Base-by-base conservation (phyloP, 225 moss, liverwort and hornwort genomes). In the Bryoerythrophyllum caledonicum region DNA sequence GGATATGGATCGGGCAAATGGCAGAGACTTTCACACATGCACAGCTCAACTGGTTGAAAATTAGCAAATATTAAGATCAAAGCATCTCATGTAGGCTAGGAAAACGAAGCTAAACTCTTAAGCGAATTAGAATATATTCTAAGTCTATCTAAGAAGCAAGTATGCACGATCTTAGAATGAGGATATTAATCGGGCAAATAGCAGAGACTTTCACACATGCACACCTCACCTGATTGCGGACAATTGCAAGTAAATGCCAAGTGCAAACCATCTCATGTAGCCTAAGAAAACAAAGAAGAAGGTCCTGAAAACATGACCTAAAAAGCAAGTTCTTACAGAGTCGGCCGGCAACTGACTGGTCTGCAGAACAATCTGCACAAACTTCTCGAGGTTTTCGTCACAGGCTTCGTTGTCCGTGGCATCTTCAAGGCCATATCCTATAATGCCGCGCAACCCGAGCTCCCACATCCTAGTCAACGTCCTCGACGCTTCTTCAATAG, bases 381-480 rank as follows among this genome's bases (percentile, higher is more conserved):
- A 94, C 30, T 80, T 91, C 38, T 72, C 80, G 30, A 86, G 87
- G 66, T 97, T 97, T 30, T 75, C 8, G 62, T 93, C 89, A 80
- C 97, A 97, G 10, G 85, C 76, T 28, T 75, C 75, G 34, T 86
- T 89, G 63, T 91, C 91, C 63, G 75, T 85, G 10, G 93, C 97
- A 74, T 97, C 97, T 78, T 97, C 97, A 68, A 91, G 74, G 32
- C 94, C 91, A 56, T 97, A 94, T 60, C 93, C 86, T 73, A 94
- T 85, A 9, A 94, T 80, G 34, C 93, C 94, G 60, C 82, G 85
- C 56, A 97, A 61, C 4, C 97, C 94, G 11, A 93, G 85, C 74
- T 97, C 87, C 94, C 91, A 89, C 90, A 93, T 85, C 82, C 93
- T 85, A 9, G 76, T 74, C 83, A 97, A 75, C 24, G 92, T 90